phyloP scores from a whole-genome alignment of 192 early-diverging fungal species.

The Coemansia sp. region DNA sequence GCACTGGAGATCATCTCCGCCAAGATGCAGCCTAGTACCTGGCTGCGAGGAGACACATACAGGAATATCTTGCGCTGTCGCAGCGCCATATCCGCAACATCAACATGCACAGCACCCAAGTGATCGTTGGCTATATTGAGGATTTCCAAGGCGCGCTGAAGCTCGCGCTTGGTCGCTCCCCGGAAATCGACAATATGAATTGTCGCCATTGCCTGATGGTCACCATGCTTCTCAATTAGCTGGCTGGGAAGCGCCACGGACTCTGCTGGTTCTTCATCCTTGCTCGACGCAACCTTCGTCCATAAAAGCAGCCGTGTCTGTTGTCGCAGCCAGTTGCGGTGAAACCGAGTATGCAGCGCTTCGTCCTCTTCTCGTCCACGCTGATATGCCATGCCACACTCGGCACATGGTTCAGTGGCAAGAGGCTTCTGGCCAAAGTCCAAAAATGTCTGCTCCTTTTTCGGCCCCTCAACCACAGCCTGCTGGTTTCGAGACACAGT shows the following conservation, averaged over 20 bases:
- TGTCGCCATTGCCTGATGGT: conserved; percentile 6
- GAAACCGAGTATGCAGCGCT: conserved; percentile 36
- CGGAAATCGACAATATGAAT: conserved; percentile 26
- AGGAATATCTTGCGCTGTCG: conserved; percentile 51
- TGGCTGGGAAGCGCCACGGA: conserved; percentile 9
- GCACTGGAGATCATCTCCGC: conserved; percentile 49
- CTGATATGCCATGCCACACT: conserved; percentile 56
- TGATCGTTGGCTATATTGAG: conserved; percentile 52
- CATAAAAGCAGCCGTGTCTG: conserved; percentile 23
- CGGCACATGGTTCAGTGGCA: conserved; percentile 24
- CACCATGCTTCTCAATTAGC: not conserved
- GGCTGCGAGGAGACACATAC: conserved; percentile 25
- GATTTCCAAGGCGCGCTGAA: conserved; percentile 34
- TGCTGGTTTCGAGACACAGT: not conserved
- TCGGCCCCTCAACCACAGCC: not conserved
- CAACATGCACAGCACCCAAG: conserved; percentile 42
- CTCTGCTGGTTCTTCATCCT: not conserved
- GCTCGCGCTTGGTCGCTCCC: conserved; percentile 21
- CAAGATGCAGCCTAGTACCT: conserved; percentile 54
- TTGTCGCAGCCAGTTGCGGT: conserved; percentile 33
- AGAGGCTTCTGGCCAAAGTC: conserved; percentile 54
- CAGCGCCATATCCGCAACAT: conserved; percentile 12
- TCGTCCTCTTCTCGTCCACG: conserved; percentile 53
- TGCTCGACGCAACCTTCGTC: not conserved
- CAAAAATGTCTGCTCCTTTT: conserved; percentile 52